Evolutionary conservation across 768 basidiomycete species (phyloP), one percentile per base, ranked within the genome.

Genomic region (Pleurotus pulmonarius): DNA sequence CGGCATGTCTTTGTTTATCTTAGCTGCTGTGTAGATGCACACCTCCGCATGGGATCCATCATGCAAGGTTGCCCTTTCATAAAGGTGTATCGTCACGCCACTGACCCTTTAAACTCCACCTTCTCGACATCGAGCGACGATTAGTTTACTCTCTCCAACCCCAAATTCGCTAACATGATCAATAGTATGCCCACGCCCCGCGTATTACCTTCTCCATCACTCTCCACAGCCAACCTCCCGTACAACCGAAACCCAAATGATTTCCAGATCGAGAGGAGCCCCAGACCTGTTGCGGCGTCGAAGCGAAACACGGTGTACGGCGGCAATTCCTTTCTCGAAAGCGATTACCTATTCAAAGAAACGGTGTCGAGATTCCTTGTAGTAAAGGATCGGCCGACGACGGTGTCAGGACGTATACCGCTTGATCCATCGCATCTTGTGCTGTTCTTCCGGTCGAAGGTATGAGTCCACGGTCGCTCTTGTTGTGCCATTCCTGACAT

Each of bases 371-470:
- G 74, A 39, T 67, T 92, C 53, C 70, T 90, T 49, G 70, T 69
- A 9, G 79, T 82, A 12, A 90, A 85, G 66, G 73, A 81, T 29
- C 77, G 76, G 3, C 82, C 86, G 43, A 88, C 86, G 67, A 78
- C 83, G 1, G 78, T 85, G 11, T 81, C 80, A 9, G 90, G 90
- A 0, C 76, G 84, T 29, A 86, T 91, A 46, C 86, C 86, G 5
- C 71, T 90, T 40, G 88, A 90, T 69, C 81, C 86, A 15, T 76
- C 83, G 3, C 80, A 81, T 58, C 71, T 90, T 38, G 80, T 83
- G 11, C 71, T 92, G 53, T 92, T 92, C 75, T 92, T 92, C 74
- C 79, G 90, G 18, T 83, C 88, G 40, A 87, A 88, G 81, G 90
- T 86, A 60, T 41, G 78, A 67, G 46, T 18, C 20, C 11, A 7